Percentiles rank a stretch among this genome's conserved stretches.
These are phyloP conservation scores for Botrytis squamosa DNA, from an alignment of 2,329 filamentous ascomycete species.

Conservation along the genomic window DNA sequence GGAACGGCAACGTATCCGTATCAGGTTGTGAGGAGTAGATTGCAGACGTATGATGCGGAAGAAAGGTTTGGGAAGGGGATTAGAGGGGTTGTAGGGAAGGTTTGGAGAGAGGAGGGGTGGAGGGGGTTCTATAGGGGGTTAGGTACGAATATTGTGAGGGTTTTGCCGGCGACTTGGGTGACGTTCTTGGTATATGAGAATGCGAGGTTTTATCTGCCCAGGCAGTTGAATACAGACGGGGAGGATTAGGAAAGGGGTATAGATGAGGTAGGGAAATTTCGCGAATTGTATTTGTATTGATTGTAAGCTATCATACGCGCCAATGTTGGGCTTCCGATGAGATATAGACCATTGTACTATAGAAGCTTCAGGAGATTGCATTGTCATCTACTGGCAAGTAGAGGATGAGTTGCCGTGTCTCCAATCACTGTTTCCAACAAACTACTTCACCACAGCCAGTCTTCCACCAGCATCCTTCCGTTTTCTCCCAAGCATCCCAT, in stretches of 20 bases:
- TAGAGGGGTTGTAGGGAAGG: conserved; percentile 66
- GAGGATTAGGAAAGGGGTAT: neutral
- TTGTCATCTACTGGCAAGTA: neutral
- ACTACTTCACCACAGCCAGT: conserved; percentile 19
- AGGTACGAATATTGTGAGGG: conserved; percentile 82
- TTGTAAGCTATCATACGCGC: neutral
- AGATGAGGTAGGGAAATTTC: too few species aligned
- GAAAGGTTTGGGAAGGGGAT: conserved; percentile 69
- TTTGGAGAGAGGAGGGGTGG: conserved; percentile 77
- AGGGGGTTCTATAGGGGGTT: conserved; percentile 89
- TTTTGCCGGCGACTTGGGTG: conserved; percentile 92
- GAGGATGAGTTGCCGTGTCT: neutral
- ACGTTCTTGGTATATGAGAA: conserved; percentile 98
- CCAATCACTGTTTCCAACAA: conserved; percentile 17
- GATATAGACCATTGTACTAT: neutral
- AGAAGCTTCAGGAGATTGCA: neutral
- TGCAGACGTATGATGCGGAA: conserved; percentile 87
- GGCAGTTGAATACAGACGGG: conserved; percentile 24
- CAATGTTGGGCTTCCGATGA: neutral
- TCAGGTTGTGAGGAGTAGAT: conserved; percentile 81
- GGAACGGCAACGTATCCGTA: conserved; percentile 93
- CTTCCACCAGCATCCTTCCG: conserved; percentile 19
- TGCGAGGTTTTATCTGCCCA: conserved; percentile 68
- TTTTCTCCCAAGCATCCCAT: conserved; percentile 18
- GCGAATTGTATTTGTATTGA: neutral